Evolutionary conservation across 495 filamentous ascomycete species (phyloP).

Genomic region (Xylaria longipes): DNA sequence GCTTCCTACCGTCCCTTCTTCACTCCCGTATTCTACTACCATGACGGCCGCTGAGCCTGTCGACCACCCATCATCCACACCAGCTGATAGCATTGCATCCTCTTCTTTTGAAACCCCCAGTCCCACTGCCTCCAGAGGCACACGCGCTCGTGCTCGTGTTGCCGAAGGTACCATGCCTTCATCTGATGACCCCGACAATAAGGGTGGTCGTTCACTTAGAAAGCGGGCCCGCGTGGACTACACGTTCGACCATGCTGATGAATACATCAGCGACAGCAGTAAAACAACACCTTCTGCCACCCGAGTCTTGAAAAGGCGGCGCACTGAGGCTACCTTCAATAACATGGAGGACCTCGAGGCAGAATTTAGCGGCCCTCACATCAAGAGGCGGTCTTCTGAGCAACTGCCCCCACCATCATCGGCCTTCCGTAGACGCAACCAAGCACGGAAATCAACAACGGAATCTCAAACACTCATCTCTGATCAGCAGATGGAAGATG

Average conservation of each 20-base stretch:
- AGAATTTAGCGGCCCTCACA: constrained; percentile 32
- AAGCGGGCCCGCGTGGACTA: constrained; percentile 56
- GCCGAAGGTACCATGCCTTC: constrained; percentile 34
- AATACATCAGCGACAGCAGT: constrained; percentile 32
- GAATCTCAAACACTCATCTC: constrained; percentile 40
- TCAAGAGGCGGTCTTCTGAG: constrained; percentile 43
- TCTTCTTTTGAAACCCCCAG: constrained; percentile 40
- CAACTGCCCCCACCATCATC: constrained; percentile 28
- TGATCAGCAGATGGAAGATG: constrained; percentile 44
- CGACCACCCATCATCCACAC: constrained; percentile 31
- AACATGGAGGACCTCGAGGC: constrained; percentile 40
- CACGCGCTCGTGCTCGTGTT: constrained; percentile 44
- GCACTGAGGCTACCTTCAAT: constrained; percentile 32
- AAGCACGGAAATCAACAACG: constrained; percentile 40
- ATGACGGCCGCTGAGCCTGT: constrained; percentile 25
- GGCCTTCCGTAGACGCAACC: constrained; percentile 43
- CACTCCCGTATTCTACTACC: constrained; percentile 24
- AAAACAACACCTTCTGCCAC: constrained; percentile 36
- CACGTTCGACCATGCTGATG: constrained; percentile 51
- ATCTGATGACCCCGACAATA: constrained; percentile 45
- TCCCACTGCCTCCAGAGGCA: constrained; percentile 43
- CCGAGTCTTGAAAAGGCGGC: constrained; percentile 38
- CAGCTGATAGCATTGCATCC: constrained; percentile 35
- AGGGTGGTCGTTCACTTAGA: constrained; percentile 56
- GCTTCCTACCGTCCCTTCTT: constrained; percentile 23